Base-by-base conservation (phyloP, 768 basidiomycete species). In the Tephrocybe sp. region DNA sequence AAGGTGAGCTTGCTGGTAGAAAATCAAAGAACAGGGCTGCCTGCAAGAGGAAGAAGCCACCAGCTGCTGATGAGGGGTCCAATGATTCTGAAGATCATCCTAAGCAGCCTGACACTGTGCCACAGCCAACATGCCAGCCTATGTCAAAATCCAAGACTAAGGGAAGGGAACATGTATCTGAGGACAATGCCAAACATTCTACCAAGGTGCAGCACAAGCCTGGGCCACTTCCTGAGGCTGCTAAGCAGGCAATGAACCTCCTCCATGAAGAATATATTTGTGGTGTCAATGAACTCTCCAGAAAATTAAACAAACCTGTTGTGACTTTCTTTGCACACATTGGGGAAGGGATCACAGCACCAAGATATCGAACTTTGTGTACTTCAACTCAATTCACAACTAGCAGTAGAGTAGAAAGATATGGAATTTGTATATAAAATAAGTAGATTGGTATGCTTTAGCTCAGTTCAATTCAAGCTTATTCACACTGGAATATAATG, bases 191-290 rank as follows among this genome's bases (percentile, higher is more conserved):
- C 11, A 31, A 45, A n/a, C 27, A 9, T 11, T 13, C 9, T 18
- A 24, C 22, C 5, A 30, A 45, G 18, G 25, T 5, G 2, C 19
- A 12, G 16, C 27, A 16, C 34, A 47, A 47, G 28, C 45, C 45
- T 26, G 45, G 45, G 5, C 45, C 45, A 26, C 22, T 47, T 16
- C 45, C 45, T 19, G 45, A 47, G 2, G 45, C n/a, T n/a, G 44
- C 45, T 16, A 47, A 37, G 36, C 34, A 36, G 13, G 45, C 45
- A 2, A 27, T 31, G 5, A 16, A 35, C 22, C n/a, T 24, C 25
- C 15, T 27, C 45, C 34, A 47, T 21, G 22, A 19, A 2, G 21
- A 47, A 35, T 47, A 36, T 25, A 19, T 35, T 15, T 35, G 22
- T 11, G 18, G 25, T 2, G 27, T 37, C 3, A 8, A 18, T 1